Percentiles rank a stretch among this genome's conserved stretches.
phyloP scores from a whole-genome alignment of 2,329 filamentous ascomycete species.

The Arthrobotrys megalospora region DNA sequence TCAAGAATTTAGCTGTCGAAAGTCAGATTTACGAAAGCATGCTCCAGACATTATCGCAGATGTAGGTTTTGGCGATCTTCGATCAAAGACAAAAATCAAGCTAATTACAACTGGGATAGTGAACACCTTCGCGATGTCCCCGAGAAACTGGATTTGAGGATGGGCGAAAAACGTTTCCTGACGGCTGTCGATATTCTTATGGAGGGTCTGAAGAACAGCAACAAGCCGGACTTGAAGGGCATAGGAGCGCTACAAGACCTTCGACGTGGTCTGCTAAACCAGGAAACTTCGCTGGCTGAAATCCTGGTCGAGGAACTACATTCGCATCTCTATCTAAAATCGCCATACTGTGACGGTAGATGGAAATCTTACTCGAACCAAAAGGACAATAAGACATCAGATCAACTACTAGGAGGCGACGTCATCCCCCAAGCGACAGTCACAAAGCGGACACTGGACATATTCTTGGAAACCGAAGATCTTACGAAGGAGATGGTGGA shows the following conservation, averaged over 20 bases:
- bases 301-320: conserved; percentile 98
- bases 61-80: conserved; percentile 67
- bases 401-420: conserved; percentile 46
- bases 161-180: conserved; percentile 95
- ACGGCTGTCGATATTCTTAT: conserved; percentile 93
- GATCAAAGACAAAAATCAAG: not conserved
- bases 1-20: conserved; percentile 88
- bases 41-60: conserved; percentile 83
- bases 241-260: conserved; percentile 91
- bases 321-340: conserved; percentile 97
- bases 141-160: conserved; percentile 91
- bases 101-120: conserved; percentile 64
- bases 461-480: conserved; percentile 75
- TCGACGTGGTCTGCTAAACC: conserved; percentile 88
- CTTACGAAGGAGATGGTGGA: conserved; percentile 78
- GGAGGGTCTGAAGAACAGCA: conserved; percentile 84
- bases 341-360: conserved; percentile 94
- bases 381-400: conserved; percentile 61
- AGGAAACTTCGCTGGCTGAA: conserved; percentile 91
- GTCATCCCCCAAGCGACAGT: conserved; percentile 42
- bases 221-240: conserved; percentile 88
- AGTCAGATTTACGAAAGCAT: conserved; percentile 93
- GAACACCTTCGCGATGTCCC: conserved; percentile 91
- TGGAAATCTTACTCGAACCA: conserved; percentile 80
- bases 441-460: conserved; percentile 72